Conservation (phyloP, 2,329 filamentous ascomycete species). For the Ophiocordyceps robertsii region DNA sequence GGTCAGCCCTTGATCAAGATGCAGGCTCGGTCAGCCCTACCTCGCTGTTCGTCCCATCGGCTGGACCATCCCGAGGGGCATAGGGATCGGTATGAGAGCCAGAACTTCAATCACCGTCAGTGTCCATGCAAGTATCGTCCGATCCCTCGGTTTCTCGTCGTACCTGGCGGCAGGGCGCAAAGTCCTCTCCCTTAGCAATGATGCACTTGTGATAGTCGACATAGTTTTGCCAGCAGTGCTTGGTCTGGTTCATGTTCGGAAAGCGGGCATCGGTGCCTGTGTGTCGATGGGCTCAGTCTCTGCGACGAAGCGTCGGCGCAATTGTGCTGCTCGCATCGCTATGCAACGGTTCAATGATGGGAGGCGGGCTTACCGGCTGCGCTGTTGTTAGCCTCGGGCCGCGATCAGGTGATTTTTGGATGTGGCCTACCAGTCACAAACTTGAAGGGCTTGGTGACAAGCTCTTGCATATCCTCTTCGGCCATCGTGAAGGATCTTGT, state of each 20-base stretch:
- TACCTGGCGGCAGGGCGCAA: conserved; percentile 94
- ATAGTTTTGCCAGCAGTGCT: conserved; percentile 99
- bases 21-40: conserved; percentile 36
- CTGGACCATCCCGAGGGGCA: conserved; percentile 91
- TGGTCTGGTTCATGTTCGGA: conserved; percentile 95
- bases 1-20: neutral
- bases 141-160: conserved; percentile 5
- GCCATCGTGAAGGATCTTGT: conserved; percentile 56
- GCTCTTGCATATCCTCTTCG: conserved; percentile 65
- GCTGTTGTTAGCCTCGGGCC: conserved; percentile 27
- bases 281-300: conserved; percentile 5
- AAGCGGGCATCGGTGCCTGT: conserved; percentile 97
- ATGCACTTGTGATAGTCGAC: conserved; percentile 99
- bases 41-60: conserved; percentile 96
- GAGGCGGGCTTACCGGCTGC: conserved; percentile 28
- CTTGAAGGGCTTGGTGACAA: conserved; percentile 98
- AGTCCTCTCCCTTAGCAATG: conserved; percentile 95
- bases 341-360: conserved; percentile 5
- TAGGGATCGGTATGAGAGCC: conserved; percentile 88
- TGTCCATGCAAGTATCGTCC: neutral
- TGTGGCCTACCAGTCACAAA: conserved; percentile 85
- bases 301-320: neutral
- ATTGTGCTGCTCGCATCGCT: conserved; percentile 15
- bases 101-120: conserved; percentile 54
- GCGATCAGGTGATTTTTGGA: conserved; percentile 22